These are phyloP conservation scores for Xerocomellus amylosporus DNA, from an alignment of 768 basidiomycete species.

Conservation along the genomic window DNA sequence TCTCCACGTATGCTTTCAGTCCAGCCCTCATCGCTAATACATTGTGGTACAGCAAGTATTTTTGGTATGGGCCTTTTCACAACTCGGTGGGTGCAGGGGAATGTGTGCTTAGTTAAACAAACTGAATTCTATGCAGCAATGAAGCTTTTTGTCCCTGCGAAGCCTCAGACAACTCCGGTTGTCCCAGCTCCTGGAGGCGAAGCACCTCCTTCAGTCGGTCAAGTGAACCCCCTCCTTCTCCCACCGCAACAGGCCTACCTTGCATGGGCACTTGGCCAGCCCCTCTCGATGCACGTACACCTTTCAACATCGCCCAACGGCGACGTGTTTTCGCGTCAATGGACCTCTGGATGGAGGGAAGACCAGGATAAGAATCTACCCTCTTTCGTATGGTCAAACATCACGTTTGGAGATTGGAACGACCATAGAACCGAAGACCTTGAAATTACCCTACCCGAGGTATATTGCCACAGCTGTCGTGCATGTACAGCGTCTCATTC, in stretches of 20 bases:
- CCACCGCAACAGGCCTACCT: conserved; percentile 54
- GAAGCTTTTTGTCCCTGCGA: conserved; percentile 41
- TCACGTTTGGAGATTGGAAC: conserved; percentile 75
- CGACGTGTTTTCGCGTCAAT: conserved; percentile 56
- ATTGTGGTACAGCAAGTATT: conserved; percentile 56
- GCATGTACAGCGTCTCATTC: conserved; percentile 3
- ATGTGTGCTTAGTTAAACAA: not conserved
- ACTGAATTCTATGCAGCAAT: conserved; percentile 35
- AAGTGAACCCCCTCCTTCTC: conserved; percentile 45
- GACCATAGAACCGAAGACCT: conserved; percentile 55
- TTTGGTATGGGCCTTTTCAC: conserved; percentile 61
- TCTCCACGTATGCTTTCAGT: not conserved
- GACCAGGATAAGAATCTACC: conserved; percentile 55
- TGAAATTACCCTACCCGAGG: conserved; percentile 66
- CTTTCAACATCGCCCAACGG: conserved; percentile 64
- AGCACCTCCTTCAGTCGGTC: conserved; percentile 15
- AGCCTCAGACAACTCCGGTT: conserved; percentile 32
- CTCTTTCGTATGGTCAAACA: conserved; percentile 71
- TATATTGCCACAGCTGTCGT: conserved; percentile 31
- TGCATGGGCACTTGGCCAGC: conserved; percentile 60
- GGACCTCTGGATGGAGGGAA: conserved; percentile 49
- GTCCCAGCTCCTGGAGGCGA: conserved; percentile 21
- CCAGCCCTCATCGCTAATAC: conserved; percentile 6
- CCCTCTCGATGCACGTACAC: conserved; percentile 69
- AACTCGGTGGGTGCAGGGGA: conserved; percentile 48